A percentile compares a stretch with the other conserved stretches of the same genome.
phyloP scores from a whole-genome alignment of 2,329 filamentous ascomycete genomes.

The Ophiocordyceps camponoti-saundersi region DNA sequence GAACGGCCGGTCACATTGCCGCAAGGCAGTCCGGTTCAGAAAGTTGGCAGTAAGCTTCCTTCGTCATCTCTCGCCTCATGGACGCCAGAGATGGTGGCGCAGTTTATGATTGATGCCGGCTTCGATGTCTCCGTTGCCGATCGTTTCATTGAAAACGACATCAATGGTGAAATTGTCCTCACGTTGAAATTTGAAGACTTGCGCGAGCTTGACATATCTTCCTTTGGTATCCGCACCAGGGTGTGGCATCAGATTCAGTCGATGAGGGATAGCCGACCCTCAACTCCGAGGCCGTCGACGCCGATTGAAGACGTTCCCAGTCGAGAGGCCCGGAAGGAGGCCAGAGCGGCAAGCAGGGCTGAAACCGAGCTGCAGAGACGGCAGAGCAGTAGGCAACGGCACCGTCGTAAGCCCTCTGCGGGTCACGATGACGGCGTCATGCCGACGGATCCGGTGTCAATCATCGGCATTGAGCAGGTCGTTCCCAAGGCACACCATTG shows the following conservation, averaged over 20 bases:
- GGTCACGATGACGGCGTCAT: constrained; percentile 51
- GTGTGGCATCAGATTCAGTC: constrained; percentile 66
- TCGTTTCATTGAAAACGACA: constrained; percentile 82
- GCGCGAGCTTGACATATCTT: constrained; percentile 63
- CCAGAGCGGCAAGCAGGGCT: constrained; percentile 24
- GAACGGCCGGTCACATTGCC: constrained; percentile 9
- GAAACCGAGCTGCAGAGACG: constrained; percentile 16
- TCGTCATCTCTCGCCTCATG: constrained; percentile 43
- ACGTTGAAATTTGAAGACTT: constrained; percentile 85
- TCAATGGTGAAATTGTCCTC: constrained; percentile 71
- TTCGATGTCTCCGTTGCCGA: constrained; percentile 64
- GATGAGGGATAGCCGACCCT: constrained; percentile 38
- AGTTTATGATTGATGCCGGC: constrained; percentile 73
- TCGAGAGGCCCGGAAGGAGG: constrained; percentile 29
- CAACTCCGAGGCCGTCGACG: constrained; percentile 36
- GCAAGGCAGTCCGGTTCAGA: constrained; percentile 37
- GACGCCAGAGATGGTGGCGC: constrained; percentile 61
- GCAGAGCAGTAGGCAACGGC: constrained; percentile 22
- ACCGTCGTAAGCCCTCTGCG: constrained; percentile 18
- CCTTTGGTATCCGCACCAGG: constrained; percentile 65
- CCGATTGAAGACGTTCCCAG: constrained; percentile 44
- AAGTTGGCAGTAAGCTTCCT: constrained; percentile 39
- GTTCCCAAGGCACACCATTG: constrained; percentile 74
- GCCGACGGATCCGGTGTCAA: constrained; percentile 71
- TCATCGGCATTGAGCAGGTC: constrained; percentile 81